phyloP scores from a whole-genome alignment of 2,329 filamentous ascomycete species.

The Botrytis hyacinthi region DNA sequence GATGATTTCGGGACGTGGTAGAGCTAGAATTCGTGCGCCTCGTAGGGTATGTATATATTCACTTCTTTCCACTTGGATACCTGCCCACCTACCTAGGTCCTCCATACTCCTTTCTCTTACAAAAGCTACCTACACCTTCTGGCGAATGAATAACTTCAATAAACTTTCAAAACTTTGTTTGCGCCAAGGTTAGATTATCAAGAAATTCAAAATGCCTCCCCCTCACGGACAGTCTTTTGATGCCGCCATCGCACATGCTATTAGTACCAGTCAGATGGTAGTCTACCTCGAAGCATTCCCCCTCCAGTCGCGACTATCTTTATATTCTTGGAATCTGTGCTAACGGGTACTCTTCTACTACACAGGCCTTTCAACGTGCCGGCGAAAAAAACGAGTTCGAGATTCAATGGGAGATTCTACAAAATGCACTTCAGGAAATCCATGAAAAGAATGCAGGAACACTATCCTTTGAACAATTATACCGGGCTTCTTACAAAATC shows the following conservation, averaged over 20 bases:
- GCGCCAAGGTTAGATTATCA: neutral
- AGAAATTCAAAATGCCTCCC: slow-evolving; percentile 1
- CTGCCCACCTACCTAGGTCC: neutral
- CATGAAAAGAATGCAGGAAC: slow-evolving; percentile 87
- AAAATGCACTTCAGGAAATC: slow-evolving; percentile 78
- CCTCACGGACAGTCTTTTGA: neutral
- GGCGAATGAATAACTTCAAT: neutral
- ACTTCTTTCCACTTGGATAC: slow-evolving; percentile 14
- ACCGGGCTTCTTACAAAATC: slow-evolving; percentile 90
- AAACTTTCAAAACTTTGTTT: neutral
- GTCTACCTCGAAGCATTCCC: neutral
- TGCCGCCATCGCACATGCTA: neutral
- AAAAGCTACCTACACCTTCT: neutral
- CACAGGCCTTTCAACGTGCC: slow-evolving; percentile 51
- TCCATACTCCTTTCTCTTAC: neutral
- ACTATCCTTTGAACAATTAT: slow-evolving; percentile 92
- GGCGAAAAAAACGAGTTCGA: slow-evolving; percentile 75
- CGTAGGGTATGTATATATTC: slow-evolving; percentile 55
- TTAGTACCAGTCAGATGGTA: slow-evolving; percentile 13
- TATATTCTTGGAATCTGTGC: neutral
- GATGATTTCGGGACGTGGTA: slow-evolving; percentile 52
- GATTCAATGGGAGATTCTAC: slow-evolving; percentile 75
- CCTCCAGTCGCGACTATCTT: neutral
- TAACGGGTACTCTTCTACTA: slow-evolving; percentile 16
- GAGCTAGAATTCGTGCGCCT: slow-evolving; percentile 64